Evolutionary conservation across 257 asterid genomes (phyloP).

Genomic region (Fraxinus cuspidata): DNA sequence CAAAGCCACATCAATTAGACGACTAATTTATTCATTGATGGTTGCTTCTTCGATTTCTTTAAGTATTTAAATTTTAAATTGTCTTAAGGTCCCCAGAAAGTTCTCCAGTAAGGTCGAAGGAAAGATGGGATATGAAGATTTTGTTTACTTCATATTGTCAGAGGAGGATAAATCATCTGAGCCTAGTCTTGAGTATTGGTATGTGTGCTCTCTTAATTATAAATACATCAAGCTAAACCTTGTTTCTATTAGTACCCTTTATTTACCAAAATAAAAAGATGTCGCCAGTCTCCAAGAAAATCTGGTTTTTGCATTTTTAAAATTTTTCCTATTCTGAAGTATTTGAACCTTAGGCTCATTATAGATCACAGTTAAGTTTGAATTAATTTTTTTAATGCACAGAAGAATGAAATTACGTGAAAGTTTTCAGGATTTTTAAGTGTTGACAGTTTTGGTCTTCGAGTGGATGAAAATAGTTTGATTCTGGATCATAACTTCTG

Average conservation of each 20-base stretch:
- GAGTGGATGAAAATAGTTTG: constrained; percentile 12
- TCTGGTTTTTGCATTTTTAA: constrained; percentile 5
- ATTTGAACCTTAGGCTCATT: not conserved
- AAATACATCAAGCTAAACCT: not conserved
- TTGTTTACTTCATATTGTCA: constrained; percentile 92
- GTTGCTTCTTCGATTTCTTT: constrained; percentile 21
- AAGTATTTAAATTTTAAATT: constrained; percentile 30
- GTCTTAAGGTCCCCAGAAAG: constrained; percentile 84
- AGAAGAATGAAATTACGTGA: not conserved
- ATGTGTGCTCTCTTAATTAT: constrained; percentile 22
- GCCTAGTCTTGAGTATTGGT: constrained; percentile 98
- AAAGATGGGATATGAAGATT: constrained; percentile 99
- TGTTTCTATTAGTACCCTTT: not conserved
- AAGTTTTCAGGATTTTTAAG: constrained; percentile 1
- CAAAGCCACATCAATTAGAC: constrained; percentile 20
- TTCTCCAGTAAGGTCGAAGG: constrained; percentile 98
- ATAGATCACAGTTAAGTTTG: not conserved
- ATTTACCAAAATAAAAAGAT: constrained; percentile 9
- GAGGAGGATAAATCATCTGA: constrained; percentile 99
- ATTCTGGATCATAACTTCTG: constrained; percentile 20
- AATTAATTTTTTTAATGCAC: not conserved
- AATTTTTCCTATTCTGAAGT: not conserved
- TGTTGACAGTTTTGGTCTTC: constrained; percentile 15
- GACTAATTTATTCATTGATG: constrained; percentile 19
- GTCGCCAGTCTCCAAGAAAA: constrained; percentile 2